phyloP scores from a whole-genome alignment of 805 yeast genomes.

The Wickerhamiella azyma region DNA sequence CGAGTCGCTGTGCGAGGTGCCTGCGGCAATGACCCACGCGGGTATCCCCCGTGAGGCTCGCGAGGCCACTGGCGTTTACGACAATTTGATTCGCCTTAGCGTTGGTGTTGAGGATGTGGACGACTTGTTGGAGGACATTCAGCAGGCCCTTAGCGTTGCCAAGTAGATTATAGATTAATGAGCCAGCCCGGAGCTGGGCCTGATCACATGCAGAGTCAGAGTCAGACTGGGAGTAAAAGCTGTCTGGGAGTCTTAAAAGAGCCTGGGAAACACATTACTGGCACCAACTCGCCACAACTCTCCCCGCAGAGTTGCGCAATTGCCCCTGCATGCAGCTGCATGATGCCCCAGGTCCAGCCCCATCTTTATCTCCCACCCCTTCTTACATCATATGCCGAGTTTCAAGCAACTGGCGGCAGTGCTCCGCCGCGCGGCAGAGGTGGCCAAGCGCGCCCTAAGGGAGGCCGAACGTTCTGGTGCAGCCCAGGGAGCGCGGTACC shows the following conservation, averaged over 20 bases:
- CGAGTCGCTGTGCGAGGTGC: conserved; percentile 74
- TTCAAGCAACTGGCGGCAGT: conserved; percentile 7
- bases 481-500: background rate
- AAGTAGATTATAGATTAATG: background rate
- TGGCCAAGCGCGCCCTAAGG: background rate
- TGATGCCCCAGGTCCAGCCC: too few relatives aligned
- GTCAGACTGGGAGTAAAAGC: too few relatives aligned
- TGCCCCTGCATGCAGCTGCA: too few relatives aligned
- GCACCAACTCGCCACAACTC: too few relatives aligned
- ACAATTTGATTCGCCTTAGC: conserved; percentile 67
- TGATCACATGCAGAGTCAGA: too few relatives aligned
- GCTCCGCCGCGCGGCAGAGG: conserved; percentile 8
- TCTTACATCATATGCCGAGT: background rate
- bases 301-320: too few relatives aligned
- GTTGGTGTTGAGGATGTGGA: conserved; percentile 80
- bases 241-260: too few relatives aligned
- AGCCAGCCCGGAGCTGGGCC: too few relatives aligned
- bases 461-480: background rate
- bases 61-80: conserved; percentile 68
- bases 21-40: conserved; percentile 86
- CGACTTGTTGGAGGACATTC: conserved; percentile 58
- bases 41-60: conserved; percentile 72
- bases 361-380: background rate
- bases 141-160: conserved; percentile 44
- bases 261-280: too few relatives aligned